Evolutionary conservation across 371 early-diverging fungal genomes (phyloP), one percentile per base, ranked within the genome.

Genomic region (Apophysomyces sp.): DNA sequence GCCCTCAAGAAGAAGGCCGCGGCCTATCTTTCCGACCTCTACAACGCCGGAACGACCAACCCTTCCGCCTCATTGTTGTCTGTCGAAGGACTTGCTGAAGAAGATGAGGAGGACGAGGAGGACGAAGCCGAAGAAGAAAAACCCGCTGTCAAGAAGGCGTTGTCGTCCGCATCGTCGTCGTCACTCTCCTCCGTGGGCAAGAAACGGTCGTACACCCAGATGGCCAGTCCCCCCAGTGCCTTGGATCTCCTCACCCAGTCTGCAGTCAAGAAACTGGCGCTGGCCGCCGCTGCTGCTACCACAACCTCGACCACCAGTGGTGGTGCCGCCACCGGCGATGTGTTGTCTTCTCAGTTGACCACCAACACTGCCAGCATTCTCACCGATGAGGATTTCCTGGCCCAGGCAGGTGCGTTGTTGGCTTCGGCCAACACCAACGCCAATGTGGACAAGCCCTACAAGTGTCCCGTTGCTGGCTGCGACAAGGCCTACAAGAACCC

Each of bases 401-500:
- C 78, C 26, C 81, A 80, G 61, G 81, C 81, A 11, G 78, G 76
- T 28, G 81, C 76, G 27, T 57, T 80, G 24, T 67, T 80, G 44
- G 81, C 81, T 26, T 69, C 74, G 41, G 64, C 79, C 53, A 69
- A 73, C 51, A 59, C 62, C 26, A 73, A 71, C 58, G 30, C 65
- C 8, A 75, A 77, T 40, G 76, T 75, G 6, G 90, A 89, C 62
- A 91, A 90, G 75, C 93, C 92, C 18, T 89, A 91, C 81, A 87
- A 89, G 27, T 97, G 98, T 76, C 80, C 87, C n/a, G 85, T 96
- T 8, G 71, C 74, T 12, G 93, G 91, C n/a, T 99, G 99, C 73
- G 92, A 92, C 61, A 98, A 97, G 76, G 86, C 92, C 24, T 99
- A 99, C 85, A 99, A 98, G 82, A 99, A 99, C 80, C 89, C 95